Evolutionary conservation across 2,329 filamentous ascomycete species (phyloP), one percentile per base, ranked within the genome.

Genomic region (Xylaria sp.): DNA sequence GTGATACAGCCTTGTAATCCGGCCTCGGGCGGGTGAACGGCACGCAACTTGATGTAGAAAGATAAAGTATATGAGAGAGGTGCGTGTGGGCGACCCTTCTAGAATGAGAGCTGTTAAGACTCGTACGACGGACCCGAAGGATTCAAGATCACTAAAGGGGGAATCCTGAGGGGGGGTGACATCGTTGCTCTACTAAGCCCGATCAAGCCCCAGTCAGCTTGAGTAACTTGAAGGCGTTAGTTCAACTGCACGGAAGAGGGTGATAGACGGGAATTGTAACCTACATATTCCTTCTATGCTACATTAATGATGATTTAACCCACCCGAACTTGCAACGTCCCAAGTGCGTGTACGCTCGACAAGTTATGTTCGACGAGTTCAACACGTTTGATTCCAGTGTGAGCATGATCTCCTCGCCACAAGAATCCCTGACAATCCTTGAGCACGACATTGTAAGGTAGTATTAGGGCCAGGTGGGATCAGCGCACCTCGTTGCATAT

Each of bases 151-250:
- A 13, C 55, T 58, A 13, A 44, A 23, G 37, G 55, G 55, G 55
- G 35, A 16, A 5, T 42, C 32, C 53, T 42, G 32, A 40, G 21
- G n/a, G 55, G n/a, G 37, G 55, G 37, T 58, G 37, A 21, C 12
- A 29, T 42, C 40, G 23, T 23, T 58, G 40, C 54, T 58, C 55
- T 58, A 29, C 55, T 58, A 44, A 58, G 37, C 37, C 55, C 37
- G 37, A 44, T 32, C 37, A 44, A 44, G 37, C 40, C 21, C 12
- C 32, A 37, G 32, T 58, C 55, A 58, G 55, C 55, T 29, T 40
- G 37, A 58, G 37, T 13, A 10, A 9, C 55, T 44, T 16, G 16
- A 58, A 44, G 16, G 55, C 55, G 37, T 58, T 44, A 44, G 55
- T n/a, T 42, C 16, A 21, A 21, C 51, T 54, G 29, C 29, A 54